Evolutionary conservation across 345 rosid genomes (phyloP).

Genomic region (Eucalyptus decipiens): DNA sequence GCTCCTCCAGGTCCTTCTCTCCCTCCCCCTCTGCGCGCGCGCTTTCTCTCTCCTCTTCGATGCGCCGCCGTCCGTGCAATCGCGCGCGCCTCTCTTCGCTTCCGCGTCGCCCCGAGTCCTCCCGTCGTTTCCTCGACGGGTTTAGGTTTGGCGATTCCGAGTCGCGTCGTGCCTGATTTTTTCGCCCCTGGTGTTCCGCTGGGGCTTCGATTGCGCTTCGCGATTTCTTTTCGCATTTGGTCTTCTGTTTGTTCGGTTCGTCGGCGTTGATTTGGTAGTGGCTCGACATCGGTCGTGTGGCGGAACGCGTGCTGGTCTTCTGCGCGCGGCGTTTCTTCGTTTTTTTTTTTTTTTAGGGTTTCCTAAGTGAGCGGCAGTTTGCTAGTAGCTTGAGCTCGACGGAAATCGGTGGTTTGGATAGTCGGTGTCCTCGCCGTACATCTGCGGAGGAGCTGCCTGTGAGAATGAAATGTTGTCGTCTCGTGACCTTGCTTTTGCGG

Average conservation of each 20-base stretch:
- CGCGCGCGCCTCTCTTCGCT: not conserved
- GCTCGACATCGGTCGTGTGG: not conserved
- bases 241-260: not conserved
- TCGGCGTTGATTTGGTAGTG: not conserved
- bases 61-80: not conserved
- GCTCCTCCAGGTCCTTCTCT: conserved; percentile 53
- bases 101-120: not conserved
- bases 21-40: not conserved
- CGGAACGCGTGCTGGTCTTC: not conserved
- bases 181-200: not conserved
- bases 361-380: not conserved
- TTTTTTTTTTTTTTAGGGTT: not conserved
- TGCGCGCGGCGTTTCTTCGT: not conserved
- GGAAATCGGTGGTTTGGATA: not conserved
- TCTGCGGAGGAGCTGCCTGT: not conserved
- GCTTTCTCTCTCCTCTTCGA: not conserved
- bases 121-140: not conserved
- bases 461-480: not conserved
- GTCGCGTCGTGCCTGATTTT: not conserved
- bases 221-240: not conserved
- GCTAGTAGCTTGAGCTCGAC: not conserved
- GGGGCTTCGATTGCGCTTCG: not conserved
- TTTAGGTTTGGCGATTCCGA: not conserved
- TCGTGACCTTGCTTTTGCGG: not conserved
- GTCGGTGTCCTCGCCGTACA: not conserved